These are phyloP conservation scores for Scleromitrula shiraiana DNA, from an alignment of 2,329 filamentous ascomycete genomes.

Conservation along the genomic window DNA sequence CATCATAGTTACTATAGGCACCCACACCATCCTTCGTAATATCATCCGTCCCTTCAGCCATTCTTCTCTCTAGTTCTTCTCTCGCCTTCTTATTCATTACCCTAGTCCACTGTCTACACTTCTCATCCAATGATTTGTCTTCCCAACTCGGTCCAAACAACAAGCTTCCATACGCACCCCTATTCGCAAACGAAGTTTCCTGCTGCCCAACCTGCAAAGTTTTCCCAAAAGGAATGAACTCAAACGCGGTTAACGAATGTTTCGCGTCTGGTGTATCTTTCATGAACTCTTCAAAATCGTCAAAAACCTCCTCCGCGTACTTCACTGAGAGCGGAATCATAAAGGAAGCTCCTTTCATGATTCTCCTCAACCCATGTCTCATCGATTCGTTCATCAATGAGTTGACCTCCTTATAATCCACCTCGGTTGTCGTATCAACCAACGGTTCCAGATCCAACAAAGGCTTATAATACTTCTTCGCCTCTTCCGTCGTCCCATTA, in stretches of 20 bases:
- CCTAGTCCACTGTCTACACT: constrained; percentile 18
- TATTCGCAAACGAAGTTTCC: constrained; percentile 23
- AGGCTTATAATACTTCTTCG: constrained; percentile 21
- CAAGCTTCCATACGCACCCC: constrained; percentile 22
- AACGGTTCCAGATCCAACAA: constrained; percentile 27
- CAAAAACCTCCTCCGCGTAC: constrained; percentile 17
- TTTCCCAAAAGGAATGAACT: constrained; percentile 19
- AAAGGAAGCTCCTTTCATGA: constrained; percentile 8
- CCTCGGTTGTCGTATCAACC: constrained; percentile 19
- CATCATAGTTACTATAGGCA: constrained; percentile 10
- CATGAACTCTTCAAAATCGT: constrained; percentile 28
- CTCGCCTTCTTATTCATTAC: constrained; percentile 13
- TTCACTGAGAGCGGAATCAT: constrained; percentile 8
- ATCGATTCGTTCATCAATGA: constrained; percentile 25
- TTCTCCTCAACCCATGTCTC: constrained; percentile 11
- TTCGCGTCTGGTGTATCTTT: constrained; percentile 14
- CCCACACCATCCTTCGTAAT: constrained; percentile 8
- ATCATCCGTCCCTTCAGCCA: constrained; percentile 3
- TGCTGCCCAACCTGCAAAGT: constrained; percentile 16
- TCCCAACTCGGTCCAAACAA: constrained; percentile 28
- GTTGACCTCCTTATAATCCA: constrained; percentile 32
- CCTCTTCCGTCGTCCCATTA: constrained; percentile 30
- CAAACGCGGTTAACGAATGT: constrained; percentile 18
- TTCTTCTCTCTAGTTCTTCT: constrained; percentile 10
- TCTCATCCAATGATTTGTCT: constrained; percentile 12